Base-by-base conservation (phyloP, 192 early-diverging fungal genomes). In the Backusella circina region DNA sequence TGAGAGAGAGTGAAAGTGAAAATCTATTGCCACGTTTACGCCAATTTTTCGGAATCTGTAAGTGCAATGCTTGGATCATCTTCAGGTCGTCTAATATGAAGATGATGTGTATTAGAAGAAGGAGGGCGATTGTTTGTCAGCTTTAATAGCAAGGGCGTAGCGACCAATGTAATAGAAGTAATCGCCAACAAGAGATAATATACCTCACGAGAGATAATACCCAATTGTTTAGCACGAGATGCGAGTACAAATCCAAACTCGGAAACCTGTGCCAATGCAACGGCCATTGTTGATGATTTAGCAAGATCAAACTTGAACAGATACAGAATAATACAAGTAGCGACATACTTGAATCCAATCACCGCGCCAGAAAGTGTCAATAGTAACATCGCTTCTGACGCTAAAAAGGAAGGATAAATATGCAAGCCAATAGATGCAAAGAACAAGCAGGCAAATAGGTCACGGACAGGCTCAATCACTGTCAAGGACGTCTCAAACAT, bases 171-270 rank as follows among this genome's bases (percentile, higher is more conserved):
- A 8, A 90, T 47, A 0, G 87, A 74, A 0, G 88, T 87, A 7
- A 80, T 73, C 12, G 87, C 87, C 9, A 90, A 57, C 37, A 90
- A 65, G 26, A 88, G 54, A 75, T 89, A 90, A 75, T 83, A 90
- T 4, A 81, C 81, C 67, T 90, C 88, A 0, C 88, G 78, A 2
- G 82, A 77, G 23, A 90, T 87, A 37, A 88, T 83, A 10, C 73
- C 67, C 13, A 84, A 79, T 79, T 82, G 77, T 73, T 90, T 90
- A 12, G 88, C 88, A 35, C 82, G 75, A 47, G 84, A 84, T 9
- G 87, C 87, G 5, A 90, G 72, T 0, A 90, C 87, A 86, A 90
- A 90, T 3, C 76, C 81, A 64, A 90, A 90, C 72, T 90, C 88
- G 7, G 83, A 84, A 32, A 90, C 87, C 51, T 90, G 88, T 5